A percentile compares a stretch with the other conserved stretches of the same genome.
phyloP scores from a whole-genome alignment of 345 rosid species.

The Microthlaspi erraticum region DNA sequence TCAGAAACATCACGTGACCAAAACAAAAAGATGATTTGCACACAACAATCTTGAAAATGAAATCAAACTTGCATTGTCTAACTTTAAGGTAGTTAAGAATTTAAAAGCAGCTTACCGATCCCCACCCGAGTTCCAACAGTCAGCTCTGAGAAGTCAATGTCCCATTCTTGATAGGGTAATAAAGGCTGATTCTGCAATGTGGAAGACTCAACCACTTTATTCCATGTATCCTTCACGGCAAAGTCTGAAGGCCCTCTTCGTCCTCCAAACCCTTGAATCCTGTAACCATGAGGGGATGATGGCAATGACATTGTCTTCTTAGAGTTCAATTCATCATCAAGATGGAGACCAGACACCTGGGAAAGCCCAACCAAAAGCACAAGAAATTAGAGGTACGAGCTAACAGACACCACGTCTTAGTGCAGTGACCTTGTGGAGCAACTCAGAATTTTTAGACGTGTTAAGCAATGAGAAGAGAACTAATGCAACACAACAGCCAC shows the following conservation, averaged over 20 bases:
- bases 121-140: conserved; percentile 98
- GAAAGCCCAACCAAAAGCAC: conserved; percentile 30
- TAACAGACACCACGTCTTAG: conserved; percentile 19
- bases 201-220: conserved; percentile 85
- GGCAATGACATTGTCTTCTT: conserved; percentile 96
- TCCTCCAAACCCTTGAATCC: conserved; percentile 64
- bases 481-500: conserved; percentile 11
- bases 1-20: too few relatives aligned
- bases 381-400: conserved; percentile 24
- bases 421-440: conserved; percentile 11
- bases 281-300: conserved; percentile 86
- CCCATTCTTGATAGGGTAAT: conserved; percentile 87
- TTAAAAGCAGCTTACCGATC: conserved; percentile 64
- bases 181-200: conserved; percentile 71
- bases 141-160: conserved; percentile 91
- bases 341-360: conserved; percentile 68
- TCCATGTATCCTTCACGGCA: conserved; percentile 70
- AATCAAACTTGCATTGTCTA: conserved; percentile 16
- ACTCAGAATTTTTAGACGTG: conserved; percentile 23
- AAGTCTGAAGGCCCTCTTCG: conserved; percentile 66
- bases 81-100: not conserved
- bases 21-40: too few relatives aligned
- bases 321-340: conserved; percentile 63
- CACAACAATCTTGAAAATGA: conserved; percentile 9
- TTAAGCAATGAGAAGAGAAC: conserved; percentile 3